Evolutionary conservation across 2,329 filamentous ascomycete species (phyloP).

Genomic region (Apiospora hydei): DNA sequence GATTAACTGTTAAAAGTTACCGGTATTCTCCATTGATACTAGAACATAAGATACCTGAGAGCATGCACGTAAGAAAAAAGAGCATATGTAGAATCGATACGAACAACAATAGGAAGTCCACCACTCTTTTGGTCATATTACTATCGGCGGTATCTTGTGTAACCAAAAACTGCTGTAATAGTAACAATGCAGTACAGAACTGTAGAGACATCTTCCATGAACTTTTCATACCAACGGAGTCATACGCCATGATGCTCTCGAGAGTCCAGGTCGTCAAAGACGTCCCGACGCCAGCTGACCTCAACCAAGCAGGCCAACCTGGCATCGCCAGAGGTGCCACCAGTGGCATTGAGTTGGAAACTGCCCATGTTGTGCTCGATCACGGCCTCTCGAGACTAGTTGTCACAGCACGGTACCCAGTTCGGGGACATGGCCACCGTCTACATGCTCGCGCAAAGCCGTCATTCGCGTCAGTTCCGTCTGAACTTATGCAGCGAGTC

Average conservation of each 20-base stretch:
- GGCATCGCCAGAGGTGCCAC: conserved; percentile 47
- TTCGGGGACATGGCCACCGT: conserved; percentile 34
- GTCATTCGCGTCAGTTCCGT: background rate
- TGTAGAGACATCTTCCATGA: background rate
- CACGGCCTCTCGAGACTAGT: conserved; percentile 33
- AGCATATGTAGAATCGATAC: background rate
- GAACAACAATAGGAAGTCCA: background rate
- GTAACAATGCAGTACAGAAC: background rate
- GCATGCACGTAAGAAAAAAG: too few relatives aligned
- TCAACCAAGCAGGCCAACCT: conserved; percentile 24
- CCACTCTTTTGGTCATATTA: background rate
- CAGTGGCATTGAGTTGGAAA: conserved; percentile 44
- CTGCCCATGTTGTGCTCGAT: background rate
- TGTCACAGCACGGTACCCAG: conserved; percentile 39
- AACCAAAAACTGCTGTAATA: background rate
- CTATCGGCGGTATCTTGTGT: background rate
- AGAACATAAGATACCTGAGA: too few relatives aligned
- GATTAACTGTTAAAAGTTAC: background rate
- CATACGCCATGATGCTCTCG: background rate
- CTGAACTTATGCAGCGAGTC: conserved; percentile 25
- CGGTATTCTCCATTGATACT: too few relatives aligned
- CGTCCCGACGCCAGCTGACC: background rate
- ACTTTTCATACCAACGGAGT: background rate
- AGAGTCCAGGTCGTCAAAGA: background rate
- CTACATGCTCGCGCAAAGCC: too few relatives aligned